Evolutionary conservation across 805 yeast species (phyloP).

Genomic region (Metschnikowia lachancei): DNA sequence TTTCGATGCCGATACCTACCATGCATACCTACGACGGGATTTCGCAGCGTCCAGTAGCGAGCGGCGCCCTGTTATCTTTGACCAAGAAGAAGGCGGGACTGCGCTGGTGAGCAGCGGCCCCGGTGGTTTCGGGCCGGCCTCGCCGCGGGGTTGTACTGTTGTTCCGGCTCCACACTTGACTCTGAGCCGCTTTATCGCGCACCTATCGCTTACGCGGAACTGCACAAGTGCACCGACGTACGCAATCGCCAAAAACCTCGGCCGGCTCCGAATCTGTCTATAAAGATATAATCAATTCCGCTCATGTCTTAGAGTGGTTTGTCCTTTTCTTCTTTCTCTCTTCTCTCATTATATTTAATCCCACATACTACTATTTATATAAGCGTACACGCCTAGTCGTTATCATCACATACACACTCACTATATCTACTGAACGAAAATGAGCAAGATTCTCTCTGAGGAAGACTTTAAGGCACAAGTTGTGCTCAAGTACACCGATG

Average conservation of each 20-base stretch:
- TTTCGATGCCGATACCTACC: too few relatives aligned
- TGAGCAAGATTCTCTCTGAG: conserved; percentile 20
- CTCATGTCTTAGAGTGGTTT: neutral
- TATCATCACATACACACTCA: neutral
- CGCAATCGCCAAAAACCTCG: neutral
- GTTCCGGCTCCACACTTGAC: too few relatives aligned
- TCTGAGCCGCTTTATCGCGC: conserved; percentile 2
- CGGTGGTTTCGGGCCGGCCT: too few relatives aligned
- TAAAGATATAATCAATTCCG: neutral
- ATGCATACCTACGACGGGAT: too few relatives aligned
- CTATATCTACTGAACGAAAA: conserved; percentile 1
- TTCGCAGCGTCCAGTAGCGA: too few relatives aligned
- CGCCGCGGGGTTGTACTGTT: too few relatives aligned
- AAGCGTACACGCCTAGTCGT: too few relatives aligned
- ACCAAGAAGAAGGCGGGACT: too few relatives aligned
- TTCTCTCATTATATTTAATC: neutral
- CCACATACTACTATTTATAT: neutral
- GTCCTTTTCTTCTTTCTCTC: neutral
- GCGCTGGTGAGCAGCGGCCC: too few relatives aligned
- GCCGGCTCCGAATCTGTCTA: neutral
- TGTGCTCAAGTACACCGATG: conserved; percentile 63
- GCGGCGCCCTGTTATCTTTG: too few relatives aligned
- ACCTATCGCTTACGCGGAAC: conserved; percentile 1
- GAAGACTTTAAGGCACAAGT: conserved; percentile 45
- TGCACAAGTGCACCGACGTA: neutral